These are phyloP conservation scores for Wickerhamomyces queroliae DNA, from an alignment of 805 yeast genomes.

Conservation along the genomic window DNA sequence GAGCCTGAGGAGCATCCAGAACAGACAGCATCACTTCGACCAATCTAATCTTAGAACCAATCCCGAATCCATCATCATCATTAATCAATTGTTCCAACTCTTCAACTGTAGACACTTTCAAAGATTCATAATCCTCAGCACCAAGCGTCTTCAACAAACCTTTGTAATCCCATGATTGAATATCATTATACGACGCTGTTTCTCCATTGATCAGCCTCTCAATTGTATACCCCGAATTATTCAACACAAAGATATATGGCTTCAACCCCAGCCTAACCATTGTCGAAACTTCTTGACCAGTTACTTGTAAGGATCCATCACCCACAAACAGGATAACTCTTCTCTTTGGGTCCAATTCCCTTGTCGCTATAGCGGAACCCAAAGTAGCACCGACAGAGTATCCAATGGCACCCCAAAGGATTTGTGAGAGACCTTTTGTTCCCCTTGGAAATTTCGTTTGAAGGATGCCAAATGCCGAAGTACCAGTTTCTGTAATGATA, in stretches of 20 bases:
- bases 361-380: constrained; percentile 66
- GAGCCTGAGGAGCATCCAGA: constrained; percentile 64
- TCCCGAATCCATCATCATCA: constrained; percentile 42
- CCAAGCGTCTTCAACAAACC: constrained; percentile 45
- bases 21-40: constrained; percentile 63
- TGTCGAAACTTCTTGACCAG: constrained; percentile 69
- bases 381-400: constrained; percentile 61
- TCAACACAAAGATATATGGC: constrained; percentile 64
- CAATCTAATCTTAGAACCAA: constrained; percentile 54
- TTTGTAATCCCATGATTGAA: constrained; percentile 66
- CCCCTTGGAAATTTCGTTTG: constrained; percentile 59
- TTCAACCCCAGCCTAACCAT: constrained; percentile 60
- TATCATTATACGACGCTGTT: constrained; percentile 56
- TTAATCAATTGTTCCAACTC: constrained; percentile 48
- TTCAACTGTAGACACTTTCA: constrained; percentile 48
- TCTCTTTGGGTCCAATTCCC: constrained; percentile 52
- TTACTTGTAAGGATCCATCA: constrained; percentile 72
- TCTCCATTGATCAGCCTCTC: constrained; percentile 71
- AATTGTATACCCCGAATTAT: constrained; percentile 72
- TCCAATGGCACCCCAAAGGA: constrained; percentile 74
- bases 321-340: constrained; percentile 67
- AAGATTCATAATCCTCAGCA: constrained; percentile 47
- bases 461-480: constrained; percentile 67
- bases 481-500: constrained; percentile 68
- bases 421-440: constrained; percentile 65